These are phyloP conservation scores for Raddia distichophylla DNA, from an alignment of 176 grass and related monocot genomes.

Conservation along the genomic window DNA sequence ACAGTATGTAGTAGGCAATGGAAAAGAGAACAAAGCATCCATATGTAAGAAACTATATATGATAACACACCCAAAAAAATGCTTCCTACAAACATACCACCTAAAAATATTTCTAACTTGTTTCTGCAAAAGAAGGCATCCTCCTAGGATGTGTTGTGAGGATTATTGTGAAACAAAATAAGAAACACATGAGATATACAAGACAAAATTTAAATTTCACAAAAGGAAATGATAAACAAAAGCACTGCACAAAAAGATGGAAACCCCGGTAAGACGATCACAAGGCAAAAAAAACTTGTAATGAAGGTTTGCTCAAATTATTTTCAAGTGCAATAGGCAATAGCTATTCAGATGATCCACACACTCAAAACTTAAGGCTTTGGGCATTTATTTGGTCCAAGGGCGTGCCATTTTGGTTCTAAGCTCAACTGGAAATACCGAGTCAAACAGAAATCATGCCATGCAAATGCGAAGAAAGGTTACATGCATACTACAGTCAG, in stretches of 20 bases:
- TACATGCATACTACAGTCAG: neutral
- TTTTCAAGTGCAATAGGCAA: slow-evolving; percentile 36
- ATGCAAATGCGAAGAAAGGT: no score
- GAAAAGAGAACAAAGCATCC: slow-evolving; percentile 22
- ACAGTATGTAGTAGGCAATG: neutral
- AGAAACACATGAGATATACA: slow-evolving; percentile 2
- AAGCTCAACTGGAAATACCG: neutral
- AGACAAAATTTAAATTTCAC: neutral
- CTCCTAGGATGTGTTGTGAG: neutral
- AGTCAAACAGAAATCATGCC: neutral
- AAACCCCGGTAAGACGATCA: slow-evolving; percentile 21
- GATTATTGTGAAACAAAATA: neutral
- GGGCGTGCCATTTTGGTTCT: slow-evolving; percentile 5
- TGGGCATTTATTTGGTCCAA: slow-evolving; percentile 18
- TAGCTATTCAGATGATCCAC: neutral
- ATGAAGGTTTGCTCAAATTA: slow-evolving; percentile 24
- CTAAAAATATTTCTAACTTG: slow-evolving; percentile 15
- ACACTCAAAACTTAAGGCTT: neutral
- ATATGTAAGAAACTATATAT: slow-evolving; percentile 17
- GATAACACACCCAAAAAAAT: neutral
- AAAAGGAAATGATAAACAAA: neutral
- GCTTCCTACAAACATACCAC: slow-evolving; percentile 26
- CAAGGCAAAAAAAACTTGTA: slow-evolving; percentile 12
- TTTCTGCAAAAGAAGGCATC: neutral
- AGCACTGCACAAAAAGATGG: slow-evolving; percentile 10